These are phyloP conservation scores for Monascus purpureus DNA, from an alignment of 495 filamentous ascomycete genomes.

Conservation along the genomic window DNA sequence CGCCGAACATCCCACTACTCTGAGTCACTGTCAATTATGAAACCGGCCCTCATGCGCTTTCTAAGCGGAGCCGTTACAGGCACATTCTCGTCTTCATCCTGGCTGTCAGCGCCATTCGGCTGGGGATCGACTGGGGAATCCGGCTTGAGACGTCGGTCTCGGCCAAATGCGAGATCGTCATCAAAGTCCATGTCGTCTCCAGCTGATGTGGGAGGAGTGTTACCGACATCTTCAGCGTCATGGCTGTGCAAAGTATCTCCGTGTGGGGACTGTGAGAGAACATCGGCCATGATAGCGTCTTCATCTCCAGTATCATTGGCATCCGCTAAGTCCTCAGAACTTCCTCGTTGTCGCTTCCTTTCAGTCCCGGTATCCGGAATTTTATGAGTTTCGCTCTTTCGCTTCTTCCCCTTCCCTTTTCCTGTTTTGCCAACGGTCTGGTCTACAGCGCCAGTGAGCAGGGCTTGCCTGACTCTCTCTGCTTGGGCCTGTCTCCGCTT, in stretches of 20 bases:
- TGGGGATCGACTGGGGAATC: conserved; percentile 3
- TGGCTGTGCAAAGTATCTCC: conserved; percentile 9
- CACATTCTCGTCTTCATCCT: conserved; percentile 21
- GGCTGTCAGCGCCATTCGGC: conserved; percentile 4
- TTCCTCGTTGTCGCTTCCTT: conserved; percentile 24
- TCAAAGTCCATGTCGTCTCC: conserved; percentile 26
- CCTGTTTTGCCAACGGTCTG: conserved; percentile 20
- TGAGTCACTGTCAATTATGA: conserved; percentile 39
- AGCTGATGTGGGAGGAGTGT: conserved; percentile 15
- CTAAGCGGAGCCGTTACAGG: conserved; percentile 15
- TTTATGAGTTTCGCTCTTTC: conserved; percentile 14
- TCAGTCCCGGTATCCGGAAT: conserved; percentile 6
- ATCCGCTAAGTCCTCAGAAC: conserved; percentile 8
- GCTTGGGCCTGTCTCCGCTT: conserved; percentile 36
- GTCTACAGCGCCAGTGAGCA: conserved; percentile 40
- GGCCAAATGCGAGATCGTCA: conserved; percentile 24
- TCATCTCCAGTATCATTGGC: conserved; percentile 15
- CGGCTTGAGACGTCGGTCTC: conserved; percentile 9
- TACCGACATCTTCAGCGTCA: conserved; percentile 10
- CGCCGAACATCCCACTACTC: conserved; percentile 16
- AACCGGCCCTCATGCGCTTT: conserved; percentile 29
- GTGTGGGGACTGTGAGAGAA: conserved; percentile 9
- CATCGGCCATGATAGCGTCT: conserved; percentile 22
- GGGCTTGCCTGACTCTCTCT: conserved; percentile 31
- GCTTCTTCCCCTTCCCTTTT: conserved; percentile 15